Evolutionary conservation across 768 basidiomycete genomes (phyloP), one percentile per base, ranked within the genome.

Genomic region (Solioccasus polychromus): DNA sequence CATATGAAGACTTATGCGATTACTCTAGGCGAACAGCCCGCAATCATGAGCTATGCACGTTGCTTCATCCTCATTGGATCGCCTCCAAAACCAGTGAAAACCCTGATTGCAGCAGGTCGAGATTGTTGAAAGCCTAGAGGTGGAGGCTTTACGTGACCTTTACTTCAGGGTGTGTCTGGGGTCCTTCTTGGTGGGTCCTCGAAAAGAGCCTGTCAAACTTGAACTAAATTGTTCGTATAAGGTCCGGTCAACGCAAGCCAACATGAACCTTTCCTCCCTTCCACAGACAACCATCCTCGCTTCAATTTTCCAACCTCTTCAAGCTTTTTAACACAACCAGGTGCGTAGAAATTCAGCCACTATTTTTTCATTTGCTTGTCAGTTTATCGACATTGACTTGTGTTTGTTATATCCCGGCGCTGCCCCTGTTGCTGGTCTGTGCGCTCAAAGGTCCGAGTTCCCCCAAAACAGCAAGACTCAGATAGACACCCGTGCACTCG

Each of bases 161-260:
- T 48, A 29, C 42, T n/a, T n/a, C 36, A 35, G 23, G 52, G 52
- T 39, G 60, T 62, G 59, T 57, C 54, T 22, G 66, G 66, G 64
- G 64, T 68, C 63, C 47, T 24, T 10, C 23, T 25, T 6, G 42
- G 50, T 39, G 43, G 52, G 60, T 52, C 53, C 57, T 57, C 45
- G 47, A 51, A 35, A 53, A 49, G n/a, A 34, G 47, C 25, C 39
- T 41, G 55, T 55, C 60, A 55, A 55, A 60, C 54, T 48, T 37
- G 52, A 46, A 60, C 48, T 61, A 44, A 43, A 54, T 44, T 54
- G 52, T 59, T 71, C 61, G 70, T 79, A 79, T 79, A 80, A 80
- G 78, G 75, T 72, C 77, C 76, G 78, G 68, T 53, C 67, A 70
- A 70, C 65, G 67, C 69, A 63, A 71, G 68, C 67, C 64, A 74